Evolutionary conservation across 331 rosid species (phyloP).

Genomic region (Pyrus hybrid): DNA sequence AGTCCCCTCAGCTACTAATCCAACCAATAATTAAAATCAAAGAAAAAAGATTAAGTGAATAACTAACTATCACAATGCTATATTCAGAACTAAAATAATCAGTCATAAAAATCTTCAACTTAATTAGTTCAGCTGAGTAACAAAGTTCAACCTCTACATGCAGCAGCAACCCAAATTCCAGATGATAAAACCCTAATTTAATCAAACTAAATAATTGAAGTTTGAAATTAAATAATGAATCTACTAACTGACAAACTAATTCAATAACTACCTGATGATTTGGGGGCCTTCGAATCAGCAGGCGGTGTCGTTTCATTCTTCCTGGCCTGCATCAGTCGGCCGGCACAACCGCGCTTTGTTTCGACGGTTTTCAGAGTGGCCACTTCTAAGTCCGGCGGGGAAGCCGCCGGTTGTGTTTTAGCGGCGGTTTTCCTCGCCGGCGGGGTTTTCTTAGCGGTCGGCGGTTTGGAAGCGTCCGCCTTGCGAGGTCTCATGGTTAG

Average conservation of each 20-base stretch:
- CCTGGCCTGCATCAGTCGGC: slow-evolving; percentile 29
- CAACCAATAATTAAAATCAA: background rate
- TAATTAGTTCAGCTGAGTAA: background rate
- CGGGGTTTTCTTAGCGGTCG: slow-evolving; percentile 41
- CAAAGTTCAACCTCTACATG: background rate
- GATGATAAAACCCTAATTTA: background rate
- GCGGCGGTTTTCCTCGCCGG: slow-evolving; percentile 38
- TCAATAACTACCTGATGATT: slow-evolving; percentile 27
- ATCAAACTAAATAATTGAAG: background rate
- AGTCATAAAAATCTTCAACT: no score
- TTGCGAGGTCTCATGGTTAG: slow-evolving; percentile 54
- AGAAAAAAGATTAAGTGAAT: background rate
- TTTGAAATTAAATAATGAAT: background rate
- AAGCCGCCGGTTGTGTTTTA: slow-evolving; percentile 20
- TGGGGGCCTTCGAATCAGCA: slow-evolving; percentile 17
- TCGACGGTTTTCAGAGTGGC: slow-evolving; percentile 13
- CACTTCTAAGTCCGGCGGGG: background rate
- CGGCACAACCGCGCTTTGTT: slow-evolving; percentile 26
- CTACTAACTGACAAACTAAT: background rate
- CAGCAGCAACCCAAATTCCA: background rate
- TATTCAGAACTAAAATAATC: no score
- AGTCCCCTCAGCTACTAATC: slow-evolving; percentile 20
- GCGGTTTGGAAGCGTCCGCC: slow-evolving; percentile 29
- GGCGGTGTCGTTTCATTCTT: slow-evolving; percentile 34
- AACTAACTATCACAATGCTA: background rate